Conservation (phyloP, 768 basidiomycete species). For the Suillus sp. region DNA sequence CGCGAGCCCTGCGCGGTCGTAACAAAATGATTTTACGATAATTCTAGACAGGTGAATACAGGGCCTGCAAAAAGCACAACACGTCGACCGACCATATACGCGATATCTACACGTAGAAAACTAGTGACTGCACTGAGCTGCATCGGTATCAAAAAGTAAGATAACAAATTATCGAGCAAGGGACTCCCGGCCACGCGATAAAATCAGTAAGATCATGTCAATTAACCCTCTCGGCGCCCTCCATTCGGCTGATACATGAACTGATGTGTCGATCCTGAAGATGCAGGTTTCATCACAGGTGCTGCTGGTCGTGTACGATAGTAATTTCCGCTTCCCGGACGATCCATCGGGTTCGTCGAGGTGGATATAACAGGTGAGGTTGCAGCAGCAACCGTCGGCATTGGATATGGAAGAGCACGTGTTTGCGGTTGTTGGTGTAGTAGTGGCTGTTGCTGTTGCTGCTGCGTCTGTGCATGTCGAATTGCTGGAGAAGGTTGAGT, state of each 20-base stretch:
- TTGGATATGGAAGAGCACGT: conserved; percentile 59
- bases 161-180: neutral
- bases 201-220: conserved; percentile 14
- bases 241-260: conserved; percentile 53
- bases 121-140: neutral
- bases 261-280: conserved; percentile 38
- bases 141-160: conserved; percentile 7
- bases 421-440: conserved; percentile 28
- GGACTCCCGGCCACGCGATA: neutral
- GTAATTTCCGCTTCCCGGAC: conserved; percentile 36
- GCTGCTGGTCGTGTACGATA: conserved; percentile 57
- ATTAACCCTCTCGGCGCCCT: conserved; percentile 26
- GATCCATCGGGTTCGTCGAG: conserved; percentile 40
- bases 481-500: conserved; percentile 40
- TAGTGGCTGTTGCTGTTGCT: conserved; percentile 7
- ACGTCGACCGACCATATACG: neutral
- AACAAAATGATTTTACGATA: neutral
- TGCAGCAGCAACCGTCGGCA: conserved; percentile 69
- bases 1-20: neutral
- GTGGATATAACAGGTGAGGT: conserved; percentile 56
- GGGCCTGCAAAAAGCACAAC: conserved; percentile 8
- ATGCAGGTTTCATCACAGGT: conserved; percentile 26
- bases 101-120: conserved; percentile 6
- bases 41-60: conserved; percentile 4
- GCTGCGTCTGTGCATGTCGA: conserved; percentile 32